phyloP scores from a whole-genome alignment of 129 eudicot species.

The Flaveria robusta region DNA sequence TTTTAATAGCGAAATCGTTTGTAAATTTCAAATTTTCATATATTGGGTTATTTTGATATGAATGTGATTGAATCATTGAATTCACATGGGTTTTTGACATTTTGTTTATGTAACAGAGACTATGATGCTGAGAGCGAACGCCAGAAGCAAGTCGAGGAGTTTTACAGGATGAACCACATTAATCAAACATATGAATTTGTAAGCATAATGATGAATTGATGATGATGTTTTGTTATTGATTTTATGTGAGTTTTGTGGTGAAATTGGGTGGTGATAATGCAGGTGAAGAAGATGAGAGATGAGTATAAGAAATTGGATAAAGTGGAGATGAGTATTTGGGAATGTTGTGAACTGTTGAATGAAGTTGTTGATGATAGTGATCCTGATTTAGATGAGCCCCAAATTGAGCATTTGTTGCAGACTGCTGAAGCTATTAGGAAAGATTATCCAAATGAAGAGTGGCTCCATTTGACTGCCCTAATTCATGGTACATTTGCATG shows the following conservation, averaged over 20 bases:
- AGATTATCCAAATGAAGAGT: constrained; percentile 57
- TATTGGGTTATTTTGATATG: neutral
- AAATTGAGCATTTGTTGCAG: constrained; percentile 82
- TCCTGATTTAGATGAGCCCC: constrained; percentile 92
- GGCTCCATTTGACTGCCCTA: constrained; percentile 56
- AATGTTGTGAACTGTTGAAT: constrained; percentile 83
- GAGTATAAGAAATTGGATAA: constrained; percentile 66
- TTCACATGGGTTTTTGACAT: too few species aligned
- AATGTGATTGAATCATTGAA: neutral
- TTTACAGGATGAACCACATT: constrained; percentile 69
- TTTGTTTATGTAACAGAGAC: constrained; percentile 43
- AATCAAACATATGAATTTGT: constrained; percentile 81
- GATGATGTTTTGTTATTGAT: neutral
- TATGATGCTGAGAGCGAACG: constrained; percentile 63
- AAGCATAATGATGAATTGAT: constrained; percentile 18
- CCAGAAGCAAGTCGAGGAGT: constrained; percentile 67
- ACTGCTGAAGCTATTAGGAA: constrained; percentile 62
- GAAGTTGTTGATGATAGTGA: constrained; percentile 89
- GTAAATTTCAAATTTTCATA: neutral
- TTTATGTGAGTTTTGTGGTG: neutral
- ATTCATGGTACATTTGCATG: constrained; percentile 37
- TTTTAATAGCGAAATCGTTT: constrained; percentile 5
- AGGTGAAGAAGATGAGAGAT: constrained; percentile 83
- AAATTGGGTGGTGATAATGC: constrained; percentile 14
- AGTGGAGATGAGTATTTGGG: constrained; percentile 89